Base-by-base conservation (phyloP, 768 basidiomycete genomes). In the Ephemerocybe angulata region DNA sequence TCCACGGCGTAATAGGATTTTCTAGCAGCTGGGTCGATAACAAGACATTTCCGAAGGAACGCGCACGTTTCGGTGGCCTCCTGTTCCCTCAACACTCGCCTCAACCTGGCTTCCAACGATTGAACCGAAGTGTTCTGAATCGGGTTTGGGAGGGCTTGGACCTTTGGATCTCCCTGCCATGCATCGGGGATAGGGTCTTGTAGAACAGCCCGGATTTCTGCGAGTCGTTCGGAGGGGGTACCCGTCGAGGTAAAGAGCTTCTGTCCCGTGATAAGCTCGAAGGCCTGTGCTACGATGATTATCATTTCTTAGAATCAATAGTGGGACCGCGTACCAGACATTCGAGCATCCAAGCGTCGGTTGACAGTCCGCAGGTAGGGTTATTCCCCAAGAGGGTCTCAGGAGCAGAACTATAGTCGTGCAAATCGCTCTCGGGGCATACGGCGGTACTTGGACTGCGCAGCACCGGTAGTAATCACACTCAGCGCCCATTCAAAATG, bases 221-320 rank as follows among this genome's bases (percentile, higher is more conserved):
- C 38, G 17, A 41, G 38, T 19, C n/a, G 15, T 19, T 41, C 38
- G 6, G 38, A 13, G 7, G 38, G 17, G 38, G 38, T 41, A n/a
- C n/a, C n/a, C 17, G 38, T 41, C 17, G 38, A 41, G 7, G 38
- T 10, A 19, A 92, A 53, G 81, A 73, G 21, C 83, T 76, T 24
- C 77, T 79, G 12, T 89, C 90, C 42, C 73, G 72, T 3, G 71
- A 67, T 60, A 83, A 89, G 61, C 81, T 80, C 60, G 79, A 81
- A 41, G 71, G 71, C 61, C 83, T 78, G 71, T 91, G n/a, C n/a
- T n/a, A n/a, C n/a, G n/a, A n/a, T n/a, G n/a, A n/a, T n/a, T n/a
- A n/a, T n/a, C n/a, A n/a, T n/a, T n/a, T n/a, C n/a, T n/a, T n/a
- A n/a, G n/a, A n/a, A n/a, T n/a, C n/a, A n/a, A n/a, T n/a, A 41